Percentiles rank a stretch among this genome's conserved stretches.
Conservation (phyloP, 2,329 filamentous ascomycete species). For the Dothideomycetes sp. region DNA sequence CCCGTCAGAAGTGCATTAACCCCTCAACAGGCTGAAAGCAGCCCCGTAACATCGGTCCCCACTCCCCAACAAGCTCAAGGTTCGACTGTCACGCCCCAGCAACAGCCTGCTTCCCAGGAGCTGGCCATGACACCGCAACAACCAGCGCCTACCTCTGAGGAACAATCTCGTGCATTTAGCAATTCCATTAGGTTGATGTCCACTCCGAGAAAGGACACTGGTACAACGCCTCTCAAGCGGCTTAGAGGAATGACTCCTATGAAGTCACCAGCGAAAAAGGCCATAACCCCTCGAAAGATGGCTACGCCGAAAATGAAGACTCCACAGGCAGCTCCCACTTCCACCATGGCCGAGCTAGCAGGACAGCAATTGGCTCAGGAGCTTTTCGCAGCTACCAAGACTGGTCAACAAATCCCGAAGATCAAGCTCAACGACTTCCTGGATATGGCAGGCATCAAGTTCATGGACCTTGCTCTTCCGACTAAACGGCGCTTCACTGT, state of each 20-base stretch:
- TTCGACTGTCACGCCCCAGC: not conserved
- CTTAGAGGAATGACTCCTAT: slow-evolving; percentile 19
- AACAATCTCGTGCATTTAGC: slow-evolving; percentile 3
- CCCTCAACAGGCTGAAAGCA: not conserved
- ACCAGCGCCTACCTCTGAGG: slow-evolving; percentile 14
- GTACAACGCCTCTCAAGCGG: slow-evolving; percentile 31
- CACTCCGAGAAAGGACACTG: slow-evolving; percentile 36
- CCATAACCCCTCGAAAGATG: slow-evolving; percentile 28
- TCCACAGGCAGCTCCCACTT: slow-evolving; percentile 14
- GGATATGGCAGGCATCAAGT: slow-evolving; percentile 89
- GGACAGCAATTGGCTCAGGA: slow-evolving; percentile 16
- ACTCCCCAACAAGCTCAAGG: slow-evolving; percentile 8
- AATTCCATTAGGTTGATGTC: slow-evolving; percentile 37
- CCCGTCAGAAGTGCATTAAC: too few species aligned
- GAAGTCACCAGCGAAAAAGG: slow-evolving; percentile 24
- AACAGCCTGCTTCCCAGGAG: not conserved
- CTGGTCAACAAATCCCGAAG: slow-evolving; percentile 16
- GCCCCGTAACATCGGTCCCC: not conserved
- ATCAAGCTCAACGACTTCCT: slow-evolving; percentile 78
- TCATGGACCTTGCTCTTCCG: slow-evolving; percentile 88
- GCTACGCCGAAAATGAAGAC: slow-evolving; percentile 23
- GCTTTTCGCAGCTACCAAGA: slow-evolving; percentile 9
- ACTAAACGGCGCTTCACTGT: slow-evolving; percentile 85
- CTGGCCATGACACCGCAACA: slow-evolving; percentile 1
- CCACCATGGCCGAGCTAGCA: slow-evolving; percentile 6